A percentile compares a stretch with the other conserved stretches of the same genome.
These are phyloP conservation scores for Pyrenochaeta sp. DNA, from an alignment of 2,329 filamentous ascomycete genomes.

Conservation along the genomic window DNA sequence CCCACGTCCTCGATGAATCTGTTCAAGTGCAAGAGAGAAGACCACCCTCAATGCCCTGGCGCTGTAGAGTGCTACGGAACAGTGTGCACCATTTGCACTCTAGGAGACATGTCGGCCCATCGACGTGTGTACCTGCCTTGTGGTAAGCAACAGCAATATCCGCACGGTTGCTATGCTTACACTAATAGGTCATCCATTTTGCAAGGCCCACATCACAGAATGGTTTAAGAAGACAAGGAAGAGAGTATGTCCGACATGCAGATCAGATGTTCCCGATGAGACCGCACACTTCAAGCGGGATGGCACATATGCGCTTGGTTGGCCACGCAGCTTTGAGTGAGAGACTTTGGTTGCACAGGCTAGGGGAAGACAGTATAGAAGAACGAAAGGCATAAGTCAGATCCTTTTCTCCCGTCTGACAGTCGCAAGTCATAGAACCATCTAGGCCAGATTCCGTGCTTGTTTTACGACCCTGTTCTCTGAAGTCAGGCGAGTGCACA, in stretches of 20 bases:
- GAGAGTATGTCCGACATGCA: neutral
- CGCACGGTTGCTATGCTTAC: neutral
- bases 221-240: neutral
- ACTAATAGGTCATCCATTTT: conserved; percentile 1
- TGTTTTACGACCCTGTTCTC: too few relatives aligned
- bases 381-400: too few relatives aligned
- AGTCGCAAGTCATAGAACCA: too few relatives aligned
- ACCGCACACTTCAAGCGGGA: neutral
- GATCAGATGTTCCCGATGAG: neutral
- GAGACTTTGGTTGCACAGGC: too few relatives aligned
- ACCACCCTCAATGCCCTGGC: neutral
- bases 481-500: too few relatives aligned
- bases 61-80: neutral
- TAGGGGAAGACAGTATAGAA: too few relatives aligned
- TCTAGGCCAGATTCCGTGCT: too few relatives aligned
- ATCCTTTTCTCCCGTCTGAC: too few relatives aligned
- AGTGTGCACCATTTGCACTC: neutral
- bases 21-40: neutral
- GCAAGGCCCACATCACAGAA: neutral
- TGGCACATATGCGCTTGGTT: neutral
- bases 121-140: neutral
- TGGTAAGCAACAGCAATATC: conserved; percentile 1
- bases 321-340: too few relatives aligned
- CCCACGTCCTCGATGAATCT: neutral
- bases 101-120: neutral